These are phyloP conservation scores for Epichloe gansuensis DNA, from an alignment of 2,329 filamentous ascomycete species.

Conservation along the genomic window DNA sequence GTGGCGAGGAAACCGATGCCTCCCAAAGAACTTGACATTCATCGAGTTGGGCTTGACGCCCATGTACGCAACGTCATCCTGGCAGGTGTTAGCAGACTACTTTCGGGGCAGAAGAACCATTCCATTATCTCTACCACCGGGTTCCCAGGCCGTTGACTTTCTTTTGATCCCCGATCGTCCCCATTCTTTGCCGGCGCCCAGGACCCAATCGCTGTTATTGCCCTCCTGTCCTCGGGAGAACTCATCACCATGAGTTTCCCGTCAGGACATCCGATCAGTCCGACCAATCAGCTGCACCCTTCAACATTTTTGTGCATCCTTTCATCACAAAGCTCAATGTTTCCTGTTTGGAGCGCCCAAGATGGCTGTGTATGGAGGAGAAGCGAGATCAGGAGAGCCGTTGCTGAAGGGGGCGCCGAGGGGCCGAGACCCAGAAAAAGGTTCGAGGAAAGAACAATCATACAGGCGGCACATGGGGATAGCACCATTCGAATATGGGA, in stretches of 20 bases:
- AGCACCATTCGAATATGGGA: slow-evolving; percentile 91
- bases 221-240: slow-evolving; percentile 74
- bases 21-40: slow-evolving; percentile 72
- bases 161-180: slow-evolving; percentile 66
- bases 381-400: slow-evolving; percentile 61
- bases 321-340: slow-evolving; percentile 66
- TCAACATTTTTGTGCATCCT: slow-evolving; percentile 84
- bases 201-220: slow-evolving; percentile 78
- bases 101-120: slow-evolving; percentile 65
- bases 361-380: slow-evolving; percentile 89
- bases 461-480: slow-evolving; percentile 81
- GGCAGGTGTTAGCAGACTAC: slow-evolving; percentile 70
- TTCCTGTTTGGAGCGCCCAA: slow-evolving; percentile 61
- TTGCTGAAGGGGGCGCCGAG: slow-evolving; percentile 72
- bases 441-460: slow-evolving; percentile 72
- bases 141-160: slow-evolving; percentile 67
- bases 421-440: slow-evolving; percentile 57
- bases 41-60: slow-evolving; percentile 83
- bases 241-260: slow-evolving; percentile 85
- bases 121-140: slow-evolving; percentile 62
- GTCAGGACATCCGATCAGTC: slow-evolving; percentile 78
- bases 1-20: slow-evolving; percentile 58
- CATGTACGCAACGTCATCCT: slow-evolving; percentile 81
- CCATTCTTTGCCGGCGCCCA: slow-evolving; percentile 82
- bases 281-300: slow-evolving; percentile 84